Evolutionary conservation across 2,329 filamentous ascomycete species (phyloP), one percentile per base, ranked within the genome.

Genomic region (Penicillium sp.): DNA sequence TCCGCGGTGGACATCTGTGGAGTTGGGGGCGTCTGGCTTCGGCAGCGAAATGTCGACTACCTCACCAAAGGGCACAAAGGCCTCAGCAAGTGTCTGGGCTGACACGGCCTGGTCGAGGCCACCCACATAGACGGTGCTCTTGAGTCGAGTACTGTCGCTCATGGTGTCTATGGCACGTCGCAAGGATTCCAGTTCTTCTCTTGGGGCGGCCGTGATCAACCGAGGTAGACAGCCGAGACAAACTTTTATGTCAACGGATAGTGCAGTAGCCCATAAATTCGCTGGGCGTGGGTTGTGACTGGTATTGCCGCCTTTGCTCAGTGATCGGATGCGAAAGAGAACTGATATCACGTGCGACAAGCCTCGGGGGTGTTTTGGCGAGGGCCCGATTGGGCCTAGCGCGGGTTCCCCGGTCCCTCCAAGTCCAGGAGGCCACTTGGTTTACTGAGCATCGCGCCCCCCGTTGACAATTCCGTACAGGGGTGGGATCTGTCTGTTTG

Each of bases 21-120:
- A 81, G 48, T 87, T 89, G 50, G 85, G 84, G 47, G 83, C 75
- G 61, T 95, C 90, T 41, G 88, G 85, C 67, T 93, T 94, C 14
- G 93, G 93, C 11, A 98, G 72, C 34, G 87, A 85, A 52, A 98
- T 84, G 62, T 96, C 89, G 52, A 86, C 82, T 47, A 98, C 91
- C 65, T 96, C 91, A 60, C 94, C 93, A 65, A 98, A 98, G 0
- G 94, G 93, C 41, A 98, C 80, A 70, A 98, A 98, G 39, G 90
- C 90, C 58, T 94, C 87, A 57, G 89, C 84, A 32, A 98, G 75
- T 46, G 84, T 86, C 45, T 80, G 78, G 25, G 75, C 73, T 9
- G 84, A 91, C 43, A 94, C 89, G 36, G 81, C 76, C 47, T 84
- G 80, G 53, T 93, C 83, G 35, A 98, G 80, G 20, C 91, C 91